Base-by-base conservation (phyloP, 1,284 basidiomycete species). In the Cryptococcus amylolentus region DNA sequence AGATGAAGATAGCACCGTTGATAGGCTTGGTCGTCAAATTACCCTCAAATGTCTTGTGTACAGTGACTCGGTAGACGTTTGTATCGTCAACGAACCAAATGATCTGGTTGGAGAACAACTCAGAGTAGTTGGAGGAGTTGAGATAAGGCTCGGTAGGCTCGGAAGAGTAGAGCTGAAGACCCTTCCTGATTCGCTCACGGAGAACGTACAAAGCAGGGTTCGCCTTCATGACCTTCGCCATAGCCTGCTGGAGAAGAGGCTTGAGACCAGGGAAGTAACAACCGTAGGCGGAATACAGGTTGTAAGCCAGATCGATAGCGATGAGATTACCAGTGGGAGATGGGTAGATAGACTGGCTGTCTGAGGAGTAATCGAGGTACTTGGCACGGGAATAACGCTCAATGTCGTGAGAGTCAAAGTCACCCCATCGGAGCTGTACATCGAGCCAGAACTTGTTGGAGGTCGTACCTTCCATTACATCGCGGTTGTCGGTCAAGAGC, bases 51-150 rank as follows among this genome's bases (percentile, higher is more conserved):
- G 95, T 98, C 82, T 98, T 97, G 82, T 98, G 96, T 72, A 99
- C 98, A 8, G 95, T 98, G 55, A 99, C 96, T 67, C 96, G 92
- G 79, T 99, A 98, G 27, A 98, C 96, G 69, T 98, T 98, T 46
- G 96, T 98, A 75, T 99, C 96, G 73, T 99, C 96, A 63, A 98
- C 94, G 73, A 98, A 98, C 96, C 95, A 99, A 65, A 98, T 98
- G 76, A 98, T 95, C 77, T 98, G 95, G 79, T 98, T 98, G n/a
- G 91, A 94, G 82, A 97, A 97, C 48, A 97, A 79, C 79, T 97
- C 94, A 4, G 93, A 95, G 77, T 97, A 78, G 78, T 97, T 97
- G 83, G 89, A 75, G 53, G 69, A 74, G 82, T 95, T 98, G 69
- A 98, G 82, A 79, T 98, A 98, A 48, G 96, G 96, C 78, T 99